phyloP scores from a whole-genome alignment of 2,329 filamentous ascomycete species.

The Talaromyces sp. region DNA sequence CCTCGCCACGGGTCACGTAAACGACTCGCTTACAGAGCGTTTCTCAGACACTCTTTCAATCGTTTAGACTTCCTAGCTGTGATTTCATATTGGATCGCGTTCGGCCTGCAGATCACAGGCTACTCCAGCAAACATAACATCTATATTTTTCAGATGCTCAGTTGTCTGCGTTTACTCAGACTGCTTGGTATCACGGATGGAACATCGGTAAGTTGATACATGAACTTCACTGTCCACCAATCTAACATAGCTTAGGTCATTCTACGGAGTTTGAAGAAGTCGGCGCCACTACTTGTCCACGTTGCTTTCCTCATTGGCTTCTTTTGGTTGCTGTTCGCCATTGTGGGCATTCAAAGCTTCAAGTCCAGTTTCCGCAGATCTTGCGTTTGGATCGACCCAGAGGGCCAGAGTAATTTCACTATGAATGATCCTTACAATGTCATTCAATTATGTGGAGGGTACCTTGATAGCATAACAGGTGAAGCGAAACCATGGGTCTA shows the following conservation, averaged over 20 bases:
- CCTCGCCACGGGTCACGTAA: conserved; percentile 74
- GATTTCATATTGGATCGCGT: conserved; percentile 91
- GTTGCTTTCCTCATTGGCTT: conserved; percentile 93
- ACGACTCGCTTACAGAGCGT: conserved; percentile 85
- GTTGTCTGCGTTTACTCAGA: conserved; percentile 86
- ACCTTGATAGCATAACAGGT: conserved; percentile 63
- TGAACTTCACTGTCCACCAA: conserved; percentile 6
- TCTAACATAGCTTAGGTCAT: conserved; percentile 65
- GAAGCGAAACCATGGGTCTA: conserved; percentile 67
- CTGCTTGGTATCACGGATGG: conserved; percentile 90
- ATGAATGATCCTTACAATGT: conserved; percentile 55
- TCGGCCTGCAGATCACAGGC: conserved; percentile 68
- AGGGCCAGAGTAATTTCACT: conserved; percentile 40
- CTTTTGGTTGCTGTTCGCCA: conserved; percentile 97
- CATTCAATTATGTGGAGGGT: conserved; percentile 82
- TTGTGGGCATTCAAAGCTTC: conserved; percentile 95
- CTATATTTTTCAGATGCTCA: conserved; percentile 94
- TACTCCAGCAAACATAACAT: conserved; percentile 70
- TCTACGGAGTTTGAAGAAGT: conserved; percentile 89
- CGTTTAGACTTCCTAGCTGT: conserved; percentile 92
- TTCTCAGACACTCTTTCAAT: conserved; percentile 93
- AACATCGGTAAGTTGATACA: conserved; percentile 66
- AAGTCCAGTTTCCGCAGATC: conserved; percentile 75
- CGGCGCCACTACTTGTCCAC: conserved; percentile 84
- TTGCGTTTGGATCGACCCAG: conserved; percentile 73